Evolutionary conservation across 208 protist genomes (phyloP), one percentile per base, ranked within the genome.

Genomic region (Trypanosoma theileri): DNA sequence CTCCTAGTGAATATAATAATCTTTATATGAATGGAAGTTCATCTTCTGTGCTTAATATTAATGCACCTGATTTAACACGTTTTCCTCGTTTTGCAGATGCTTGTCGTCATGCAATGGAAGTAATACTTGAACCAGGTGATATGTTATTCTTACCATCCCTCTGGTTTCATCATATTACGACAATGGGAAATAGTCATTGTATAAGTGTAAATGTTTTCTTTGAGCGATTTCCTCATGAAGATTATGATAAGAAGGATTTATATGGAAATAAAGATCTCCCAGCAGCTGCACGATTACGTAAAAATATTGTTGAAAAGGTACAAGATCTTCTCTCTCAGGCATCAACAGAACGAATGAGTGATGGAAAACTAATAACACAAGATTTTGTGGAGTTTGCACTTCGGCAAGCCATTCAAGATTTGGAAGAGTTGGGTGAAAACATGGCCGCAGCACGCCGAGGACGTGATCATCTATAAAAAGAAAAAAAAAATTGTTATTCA

Each of bases 101-200:
- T 7, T 84, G 77, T 69, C 84, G 91, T 66, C 53, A 76, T n/a
- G 81, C 81, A 0, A 65, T 84, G 35, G 86, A 92, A 63, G 89
- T 95, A 0, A 66, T 85, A n/a, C 67, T 97, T 56, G 69, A 82
- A 26, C 88, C 93, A 3, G 96, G 96, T 16, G 96, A 98, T 75
- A 91, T 98, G 77, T 83, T 98, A 26, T 97, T 97, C 75, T 82
- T 98, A 42, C 95, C 94, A 14, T 84, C 95, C 12, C 81, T 89
- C 26, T 98, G 95, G 92, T 96, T 97, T 60, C 95, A 98, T 67
- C 86, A 94, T 71, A 86, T 95, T 68, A 94, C 87, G 4, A 92
- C 92, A 11, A 66, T 93, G 13, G 56, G 62, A 44, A 67, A 60
- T 17, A 69, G 41, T 61, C 84, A 89, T 79, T 91, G 76, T 28